Evolutionary conservation across 768 basidiomycete species (phyloP).

Genomic region (Candolleomyces efflorescens): DNA sequence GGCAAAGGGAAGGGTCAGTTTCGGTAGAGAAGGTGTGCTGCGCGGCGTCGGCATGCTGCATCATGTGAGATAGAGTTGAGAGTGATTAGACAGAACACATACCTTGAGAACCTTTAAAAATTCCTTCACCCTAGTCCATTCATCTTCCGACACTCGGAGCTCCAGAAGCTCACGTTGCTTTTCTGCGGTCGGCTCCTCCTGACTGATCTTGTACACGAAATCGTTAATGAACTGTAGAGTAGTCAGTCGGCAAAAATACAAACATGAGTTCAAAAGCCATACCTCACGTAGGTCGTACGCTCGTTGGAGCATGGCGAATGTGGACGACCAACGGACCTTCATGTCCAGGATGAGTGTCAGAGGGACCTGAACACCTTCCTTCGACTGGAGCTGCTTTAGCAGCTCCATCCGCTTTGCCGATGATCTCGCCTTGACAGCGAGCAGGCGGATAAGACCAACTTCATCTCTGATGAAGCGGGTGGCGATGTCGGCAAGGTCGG

Average conservation of each 20-base stretch:
- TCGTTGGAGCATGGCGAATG: neutral
- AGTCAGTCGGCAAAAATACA: neutral
- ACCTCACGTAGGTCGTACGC: neutral
- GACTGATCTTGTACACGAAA: slow-evolving; percentile 20
- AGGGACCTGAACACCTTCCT: neutral
- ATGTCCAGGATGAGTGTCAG: neutral
- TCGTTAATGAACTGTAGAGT: slow-evolving; percentile 16
- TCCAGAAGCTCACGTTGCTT: slow-evolving; percentile 18
- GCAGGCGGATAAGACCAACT: neutral
- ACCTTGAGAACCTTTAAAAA: slow-evolving; percentile 18
- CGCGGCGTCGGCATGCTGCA: slow-evolving; percentile 23
- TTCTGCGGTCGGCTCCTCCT: slow-evolving; percentile 16
- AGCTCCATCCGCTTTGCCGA: neutral
- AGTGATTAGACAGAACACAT: slow-evolving; percentile 4
- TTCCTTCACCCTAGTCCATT: slow-evolving; percentile 20
- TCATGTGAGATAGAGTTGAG: neutral
- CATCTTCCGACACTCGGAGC: slow-evolving; percentile 14
- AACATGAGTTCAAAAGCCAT: neutral
- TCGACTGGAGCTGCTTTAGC: neutral
- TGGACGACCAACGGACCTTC: neutral
- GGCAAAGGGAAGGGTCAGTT: slow-evolving; percentile 19
- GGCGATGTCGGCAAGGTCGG: neutral
- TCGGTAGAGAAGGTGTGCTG: slow-evolving; percentile 23
- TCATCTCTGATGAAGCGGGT: neutral
- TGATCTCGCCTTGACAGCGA: neutral